Evolutionary conservation across 75 land plant species (phyloP).

Genomic region (Pinus taeda): DNA sequence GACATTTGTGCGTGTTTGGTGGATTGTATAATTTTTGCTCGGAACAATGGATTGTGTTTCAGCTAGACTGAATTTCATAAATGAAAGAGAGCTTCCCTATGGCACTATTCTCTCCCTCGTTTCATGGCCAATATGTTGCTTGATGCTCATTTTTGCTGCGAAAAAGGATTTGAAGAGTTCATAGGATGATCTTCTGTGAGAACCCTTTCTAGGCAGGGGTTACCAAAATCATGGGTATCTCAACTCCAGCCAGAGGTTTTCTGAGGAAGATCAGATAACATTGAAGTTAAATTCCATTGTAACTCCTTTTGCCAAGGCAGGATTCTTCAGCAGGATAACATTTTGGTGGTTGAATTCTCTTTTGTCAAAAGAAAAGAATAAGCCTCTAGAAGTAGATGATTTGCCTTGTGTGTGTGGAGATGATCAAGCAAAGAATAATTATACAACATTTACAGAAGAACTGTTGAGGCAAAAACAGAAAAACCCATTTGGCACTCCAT

Average conservation of each 20-base stretch:
- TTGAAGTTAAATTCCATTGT: background rate
- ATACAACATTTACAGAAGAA: background rate
- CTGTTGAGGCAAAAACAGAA: conserved; percentile 5
- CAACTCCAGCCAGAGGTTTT: background rate
- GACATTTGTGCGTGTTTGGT: conserved; percentile 9
- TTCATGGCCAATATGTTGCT: conserved; percentile 11
- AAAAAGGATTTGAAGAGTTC: background rate
- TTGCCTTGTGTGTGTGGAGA: conserved; percentile 41
- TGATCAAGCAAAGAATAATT: conserved; percentile 36
- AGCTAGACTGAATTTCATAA: background rate
- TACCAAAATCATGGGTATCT: background rate
- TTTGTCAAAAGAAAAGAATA: conserved; percentile 48
- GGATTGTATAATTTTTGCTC: background rate
- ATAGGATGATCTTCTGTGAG: background rate
- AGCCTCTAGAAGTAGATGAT: conserved; percentile 48
- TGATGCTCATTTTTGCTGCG: conserved; percentile 3
- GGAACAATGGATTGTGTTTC: conserved; percentile 9
- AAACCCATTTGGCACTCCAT: conserved; percentile 16
- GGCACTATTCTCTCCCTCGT: conserved; percentile 10
- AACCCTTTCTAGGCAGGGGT: background rate
- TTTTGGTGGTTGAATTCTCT: conserved; percentile 86
- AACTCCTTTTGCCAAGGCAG: conserved; percentile 53
- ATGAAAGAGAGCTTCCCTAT: background rate
- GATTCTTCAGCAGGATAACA: conserved; percentile 47
- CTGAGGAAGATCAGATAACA: background rate